Evolutionary conservation across 1,139 yeast species (phyloP).

Genomic region (Blastobotrys serpentis): DNA sequence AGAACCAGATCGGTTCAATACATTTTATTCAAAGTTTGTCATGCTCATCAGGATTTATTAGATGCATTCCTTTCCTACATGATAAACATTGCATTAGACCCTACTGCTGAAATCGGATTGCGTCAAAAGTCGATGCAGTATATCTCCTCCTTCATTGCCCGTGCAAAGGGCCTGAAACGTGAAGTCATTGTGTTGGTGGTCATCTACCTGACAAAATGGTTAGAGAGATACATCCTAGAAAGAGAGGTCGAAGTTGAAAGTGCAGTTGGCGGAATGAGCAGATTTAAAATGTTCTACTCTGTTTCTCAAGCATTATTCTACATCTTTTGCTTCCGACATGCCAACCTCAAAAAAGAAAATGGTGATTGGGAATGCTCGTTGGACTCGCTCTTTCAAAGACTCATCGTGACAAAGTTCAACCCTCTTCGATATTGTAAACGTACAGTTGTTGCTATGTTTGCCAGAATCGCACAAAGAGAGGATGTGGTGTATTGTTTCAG

Average conservation of each 20-base stretch:
- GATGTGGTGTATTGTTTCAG: conserved; percentile 92
- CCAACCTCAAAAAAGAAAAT: conserved; percentile 47
- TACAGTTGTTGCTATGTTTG: conserved; percentile 90
- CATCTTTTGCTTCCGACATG: conserved; percentile 85
- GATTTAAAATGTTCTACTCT: conserved; percentile 87
- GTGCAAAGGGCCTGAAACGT: conserved; percentile 72
- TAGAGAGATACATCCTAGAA: conserved; percentile 73
- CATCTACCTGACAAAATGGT: conserved; percentile 78
- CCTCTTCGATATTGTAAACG: conserved; percentile 93
- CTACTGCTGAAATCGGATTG: conserved; percentile 65
- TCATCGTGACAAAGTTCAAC: conserved; percentile 83
- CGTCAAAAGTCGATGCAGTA: conserved; percentile 90
- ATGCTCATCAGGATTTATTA: conserved; percentile 74
- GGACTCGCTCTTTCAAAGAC: conserved; percentile 83
- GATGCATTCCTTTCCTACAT: conserved; percentile 82
- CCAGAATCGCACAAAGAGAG: conserved; percentile 85
- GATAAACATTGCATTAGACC: conserved; percentile 76
- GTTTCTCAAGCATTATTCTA: conserved; percentile 88
- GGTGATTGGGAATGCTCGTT: conserved; percentile 75
- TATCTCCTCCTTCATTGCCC: conserved; percentile 83
- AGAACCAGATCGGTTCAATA: conserved; percentile 89
- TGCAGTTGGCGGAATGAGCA: conserved; percentile 42
- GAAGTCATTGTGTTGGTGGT: conserved; percentile 77
- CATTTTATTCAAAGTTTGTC: conserved; percentile 76
- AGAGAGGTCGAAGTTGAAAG: conserved; percentile 77